Evolutionary conservation across 169 alveolate species (phyloP).

Genomic region (Fabrea salina): DNA sequence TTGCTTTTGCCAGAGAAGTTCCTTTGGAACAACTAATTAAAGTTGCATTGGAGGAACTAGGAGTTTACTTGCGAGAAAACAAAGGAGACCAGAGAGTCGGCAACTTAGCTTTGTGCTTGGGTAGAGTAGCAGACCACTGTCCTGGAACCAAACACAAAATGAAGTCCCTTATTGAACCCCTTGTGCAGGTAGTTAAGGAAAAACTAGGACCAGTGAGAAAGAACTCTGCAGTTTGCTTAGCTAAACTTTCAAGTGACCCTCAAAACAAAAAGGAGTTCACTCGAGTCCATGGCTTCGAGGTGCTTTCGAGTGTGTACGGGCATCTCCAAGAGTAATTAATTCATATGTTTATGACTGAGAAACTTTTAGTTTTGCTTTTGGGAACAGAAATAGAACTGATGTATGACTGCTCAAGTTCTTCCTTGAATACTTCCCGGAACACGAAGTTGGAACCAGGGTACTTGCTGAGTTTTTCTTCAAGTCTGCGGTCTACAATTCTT

Average conservation of each 20-base stretch:
- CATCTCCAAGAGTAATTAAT: background rate
- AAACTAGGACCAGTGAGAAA: conserved; percentile 77
- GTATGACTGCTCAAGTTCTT: conserved; percentile 19
- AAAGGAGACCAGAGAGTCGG: background rate
- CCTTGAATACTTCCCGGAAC: conserved; percentile 25
- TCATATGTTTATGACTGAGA: too few relatives aligned
- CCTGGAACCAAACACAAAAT: background rate
- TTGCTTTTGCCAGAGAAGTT: background rate
- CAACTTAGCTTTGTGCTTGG: background rate
- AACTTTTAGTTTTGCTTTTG: conserved; percentile 18
- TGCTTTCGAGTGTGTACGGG: conserved; percentile 60
- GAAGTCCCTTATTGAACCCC: conserved; percentile 41
- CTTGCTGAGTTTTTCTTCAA: conserved; percentile 4
- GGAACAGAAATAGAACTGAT: background rate
- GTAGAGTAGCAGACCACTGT: background rate
- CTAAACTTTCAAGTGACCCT: conserved; percentile 68
- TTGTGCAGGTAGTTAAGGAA: conserved; percentile 65
- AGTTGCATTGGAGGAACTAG: background rate
- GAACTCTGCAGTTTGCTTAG: conserved; percentile 80
- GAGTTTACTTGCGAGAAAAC: background rate
- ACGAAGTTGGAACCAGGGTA: conserved; percentile 4
- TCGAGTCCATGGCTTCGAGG: conserved; percentile 78
- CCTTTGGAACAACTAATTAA: background rate
- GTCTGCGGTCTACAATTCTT: background rate
- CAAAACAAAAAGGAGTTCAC: conserved; percentile 61